Percentiles rank a stretch among this genome's conserved stretches.
These are phyloP conservation scores for Blastobotrys proliferans DNA, from an alignment of 1,139 yeast genomes.

Conservation along the genomic window DNA sequence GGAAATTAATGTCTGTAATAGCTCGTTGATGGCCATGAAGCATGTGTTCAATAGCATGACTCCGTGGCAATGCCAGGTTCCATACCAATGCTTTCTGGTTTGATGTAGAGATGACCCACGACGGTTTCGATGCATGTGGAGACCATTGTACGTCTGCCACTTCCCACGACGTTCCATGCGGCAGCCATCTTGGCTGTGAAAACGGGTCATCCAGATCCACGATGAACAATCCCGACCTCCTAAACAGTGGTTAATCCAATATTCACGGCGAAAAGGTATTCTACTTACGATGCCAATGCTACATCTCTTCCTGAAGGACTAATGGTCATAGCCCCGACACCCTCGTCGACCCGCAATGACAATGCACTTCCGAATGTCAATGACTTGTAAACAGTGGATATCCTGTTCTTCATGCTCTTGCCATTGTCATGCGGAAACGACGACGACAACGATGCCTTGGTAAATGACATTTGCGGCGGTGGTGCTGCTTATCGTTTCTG, in stretches of 20 bases:
- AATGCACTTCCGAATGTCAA: constrained; percentile 42
- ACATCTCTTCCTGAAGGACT: constrained; percentile 93
- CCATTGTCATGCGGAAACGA: background rate
- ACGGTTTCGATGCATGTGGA: constrained; percentile 76
- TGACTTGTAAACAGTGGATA: constrained; percentile 10
- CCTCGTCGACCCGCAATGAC: constrained; percentile 84
- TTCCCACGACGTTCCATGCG: constrained; percentile 93
- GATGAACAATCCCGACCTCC: constrained; percentile 76
- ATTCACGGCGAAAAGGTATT: background rate
- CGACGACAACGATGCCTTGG: constrained; percentile 8
- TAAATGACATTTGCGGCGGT: constrained; percentile 7
- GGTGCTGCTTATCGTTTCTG: no score
- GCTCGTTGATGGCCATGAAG: constrained; percentile 90
- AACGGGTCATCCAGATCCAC: constrained; percentile 95
- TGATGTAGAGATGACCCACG: constrained; percentile 91
- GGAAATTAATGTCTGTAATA: constrained; percentile 91
- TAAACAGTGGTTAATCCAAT: constrained; percentile 17
- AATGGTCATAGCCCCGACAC: constrained; percentile 88
- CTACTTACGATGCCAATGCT: constrained; percentile 68
- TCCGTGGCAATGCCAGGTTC: constrained; percentile 77
- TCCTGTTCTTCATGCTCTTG: background rate
- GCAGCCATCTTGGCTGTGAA: constrained; percentile 90
- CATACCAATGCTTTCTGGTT: constrained; percentile 93
- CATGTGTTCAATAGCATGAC: constrained; percentile 77
- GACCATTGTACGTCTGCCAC: constrained; percentile 99